Evolutionary conservation across 139 green algal genomes (phyloP).

Genomic region (Chlamydomonas incerta): DNA sequence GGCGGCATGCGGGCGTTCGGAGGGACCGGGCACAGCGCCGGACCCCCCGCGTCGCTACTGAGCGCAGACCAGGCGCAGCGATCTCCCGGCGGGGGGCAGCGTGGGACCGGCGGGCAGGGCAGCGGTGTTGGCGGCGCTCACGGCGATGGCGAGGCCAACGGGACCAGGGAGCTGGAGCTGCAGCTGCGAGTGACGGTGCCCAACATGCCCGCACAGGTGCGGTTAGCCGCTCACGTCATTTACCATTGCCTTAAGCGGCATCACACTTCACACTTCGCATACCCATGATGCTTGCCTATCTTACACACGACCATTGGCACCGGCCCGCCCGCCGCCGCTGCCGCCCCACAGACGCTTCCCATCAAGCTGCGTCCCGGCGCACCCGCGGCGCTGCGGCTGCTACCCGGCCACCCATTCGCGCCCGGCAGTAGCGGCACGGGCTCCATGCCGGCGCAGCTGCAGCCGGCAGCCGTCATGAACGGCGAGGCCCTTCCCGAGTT

Average conservation of each 20-base stretch:
- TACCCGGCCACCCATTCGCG: conserved; percentile 60
- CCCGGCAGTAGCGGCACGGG: background rate
- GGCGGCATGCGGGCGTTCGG: conserved; percentile 49
- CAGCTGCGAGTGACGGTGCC: conserved; percentile 39
- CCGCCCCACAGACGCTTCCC: conserved; percentile 30
- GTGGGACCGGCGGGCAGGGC: background rate
- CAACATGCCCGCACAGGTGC: conserved; percentile 43
- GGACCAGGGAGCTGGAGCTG: conserved; percentile 26
- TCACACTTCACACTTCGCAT: too few species aligned
- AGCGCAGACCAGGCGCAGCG: background rate
- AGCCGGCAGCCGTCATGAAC: conserved; percentile 30
- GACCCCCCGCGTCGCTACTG: conserved; percentile 11
- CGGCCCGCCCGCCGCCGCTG: background rate
- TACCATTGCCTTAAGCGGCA: too few species aligned
- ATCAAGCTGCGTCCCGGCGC: conserved; percentile 66
- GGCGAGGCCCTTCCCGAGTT: conserved; percentile 53
- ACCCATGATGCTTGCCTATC: too few species aligned
- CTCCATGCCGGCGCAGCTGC: too few species aligned
- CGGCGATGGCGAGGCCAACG: background rate
- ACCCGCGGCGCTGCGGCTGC: conserved; percentile 58
- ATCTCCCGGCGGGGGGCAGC: background rate
- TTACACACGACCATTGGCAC: too few species aligned
- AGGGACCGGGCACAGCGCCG: background rate
- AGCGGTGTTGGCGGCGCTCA: background rate
- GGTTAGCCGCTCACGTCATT: too few species aligned